These are phyloP conservation scores for Melanogaster broomeanus DNA, from an alignment of 768 basidiomycete genomes.

Conservation along the genomic window DNA sequence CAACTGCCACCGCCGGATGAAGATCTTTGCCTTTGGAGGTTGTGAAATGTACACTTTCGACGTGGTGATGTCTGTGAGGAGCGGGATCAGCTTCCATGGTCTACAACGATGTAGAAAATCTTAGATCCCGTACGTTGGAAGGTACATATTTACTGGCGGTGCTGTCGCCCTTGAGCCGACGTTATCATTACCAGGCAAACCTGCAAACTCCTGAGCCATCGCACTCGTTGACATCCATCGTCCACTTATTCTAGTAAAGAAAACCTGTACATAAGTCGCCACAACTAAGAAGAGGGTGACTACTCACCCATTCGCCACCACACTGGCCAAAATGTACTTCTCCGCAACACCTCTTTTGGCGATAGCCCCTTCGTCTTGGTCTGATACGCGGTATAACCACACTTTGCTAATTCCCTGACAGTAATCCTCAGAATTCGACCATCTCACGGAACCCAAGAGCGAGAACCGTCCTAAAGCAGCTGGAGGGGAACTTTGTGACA, in stretches of 20 bases:
- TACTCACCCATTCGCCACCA: slow-evolving; percentile 68
- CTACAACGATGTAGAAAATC: neutral
- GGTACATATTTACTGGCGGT: slow-evolving; percentile 53
- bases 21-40: slow-evolving; percentile 42
- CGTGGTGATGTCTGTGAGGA: slow-evolving; percentile 61
- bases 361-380: slow-evolving; percentile 43
- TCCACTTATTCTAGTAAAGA: slow-evolving; percentile 59
- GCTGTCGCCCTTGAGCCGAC: slow-evolving; percentile 16
- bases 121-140: slow-evolving; percentile 56
- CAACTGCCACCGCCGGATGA: slow-evolving; percentile 64
- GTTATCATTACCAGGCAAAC: slow-evolving; percentile 33
- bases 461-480: neutral
- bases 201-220: slow-evolving; percentile 74
- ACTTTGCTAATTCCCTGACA: slow-evolving; percentile 63
- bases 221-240: slow-evolving; percentile 64
- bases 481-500: neutral
- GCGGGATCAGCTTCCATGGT: slow-evolving; percentile 1
- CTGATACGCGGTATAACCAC: slow-evolving; percentile 53
- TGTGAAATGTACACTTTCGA: slow-evolving; percentile 74
- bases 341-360: slow-evolving; percentile 53
- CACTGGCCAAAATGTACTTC: slow-evolving; percentile 67
- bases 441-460: slow-evolving; percentile 45
- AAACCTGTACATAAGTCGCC: slow-evolving; percentile 5
- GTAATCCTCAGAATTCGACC: slow-evolving; percentile 76
- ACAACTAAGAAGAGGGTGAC: neutral